These are phyloP conservation scores for Camelina hispida DNA, from an alignment of 345 rosid species.

Conservation along the genomic window DNA sequence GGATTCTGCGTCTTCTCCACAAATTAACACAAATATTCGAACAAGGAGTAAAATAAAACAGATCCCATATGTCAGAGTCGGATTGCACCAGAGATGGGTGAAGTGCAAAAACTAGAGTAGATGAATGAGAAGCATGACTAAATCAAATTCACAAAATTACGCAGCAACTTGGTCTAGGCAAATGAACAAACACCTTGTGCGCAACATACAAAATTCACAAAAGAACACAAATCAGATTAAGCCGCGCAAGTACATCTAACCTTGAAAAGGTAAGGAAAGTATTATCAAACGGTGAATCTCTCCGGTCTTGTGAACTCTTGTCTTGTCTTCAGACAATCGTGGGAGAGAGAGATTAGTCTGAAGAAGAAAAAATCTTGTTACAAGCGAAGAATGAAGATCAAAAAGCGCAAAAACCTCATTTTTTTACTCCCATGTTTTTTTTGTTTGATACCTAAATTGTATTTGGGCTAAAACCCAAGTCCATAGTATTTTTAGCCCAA, in stretches of 20 bases:
- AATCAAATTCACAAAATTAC: neutral
- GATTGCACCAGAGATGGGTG: neutral
- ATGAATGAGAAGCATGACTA: neutral
- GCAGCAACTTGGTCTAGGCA: conserved; percentile 8
- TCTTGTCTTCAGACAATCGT: conserved; percentile 29
- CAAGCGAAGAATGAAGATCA: neutral
- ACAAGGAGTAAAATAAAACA: neutral
- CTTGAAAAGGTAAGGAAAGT: neutral
- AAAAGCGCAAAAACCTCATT: neutral
- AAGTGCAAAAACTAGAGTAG: neutral
- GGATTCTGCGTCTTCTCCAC: neutral
- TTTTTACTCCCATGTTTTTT: neutral
- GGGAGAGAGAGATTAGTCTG: conserved; percentile 20
- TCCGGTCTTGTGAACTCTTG: conserved; percentile 15
- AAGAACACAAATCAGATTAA: neutral
- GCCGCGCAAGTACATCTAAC: neutral
- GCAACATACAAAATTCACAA: conserved; percentile 11
- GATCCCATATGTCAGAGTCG: neutral
- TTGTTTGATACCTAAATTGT: neutral
- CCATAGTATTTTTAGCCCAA: neutral
- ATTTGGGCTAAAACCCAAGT: conserved; percentile 26
- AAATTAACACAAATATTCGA: neutral
- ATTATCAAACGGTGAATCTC: conserved; percentile 10
- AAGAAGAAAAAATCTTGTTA: neutral
- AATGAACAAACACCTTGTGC: conserved; percentile 33